A percentile compares a stretch with the other conserved stretches of the same genome.
Evolutionary conservation across 257 asterid species (phyloP).

Genomic region (Solanum etuberosum): DNA sequence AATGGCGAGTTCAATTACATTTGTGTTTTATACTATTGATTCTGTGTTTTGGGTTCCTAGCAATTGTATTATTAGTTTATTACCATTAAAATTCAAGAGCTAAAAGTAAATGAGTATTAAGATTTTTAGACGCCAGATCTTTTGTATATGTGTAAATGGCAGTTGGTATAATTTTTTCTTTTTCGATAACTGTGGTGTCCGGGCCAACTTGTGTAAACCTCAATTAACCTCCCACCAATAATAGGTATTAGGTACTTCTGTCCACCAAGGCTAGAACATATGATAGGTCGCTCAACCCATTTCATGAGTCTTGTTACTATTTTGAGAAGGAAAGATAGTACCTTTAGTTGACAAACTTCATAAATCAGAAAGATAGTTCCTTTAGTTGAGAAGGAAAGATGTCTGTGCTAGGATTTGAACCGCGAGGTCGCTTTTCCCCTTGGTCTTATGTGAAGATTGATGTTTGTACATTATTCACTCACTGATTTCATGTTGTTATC

Average conservation of each 20-base stretch:
- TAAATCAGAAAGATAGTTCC: neutral
- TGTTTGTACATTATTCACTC: neutral
- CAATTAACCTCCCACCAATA: neutral
- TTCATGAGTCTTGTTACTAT: neutral
- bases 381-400: neutral
- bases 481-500: neutral
- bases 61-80: neutral
- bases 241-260: neutral
- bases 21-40: neutral
- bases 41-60: neutral
- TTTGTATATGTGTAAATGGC: neutral
- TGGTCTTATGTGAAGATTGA: neutral
- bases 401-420: neutral
- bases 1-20: conserved; percentile 26
- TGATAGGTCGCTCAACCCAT: neutral
- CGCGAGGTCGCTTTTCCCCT: neutral
- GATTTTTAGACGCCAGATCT: neutral
- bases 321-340: neutral
- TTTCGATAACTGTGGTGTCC: neutral
- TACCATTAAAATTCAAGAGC: neutral
- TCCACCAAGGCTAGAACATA: neutral
- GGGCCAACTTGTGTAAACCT: neutral
- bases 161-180: neutral
- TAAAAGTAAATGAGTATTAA: neutral
- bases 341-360: neutral